Conservation (phyloP, 169 alveolate species). For the Sarcocystis neurona region DNA sequence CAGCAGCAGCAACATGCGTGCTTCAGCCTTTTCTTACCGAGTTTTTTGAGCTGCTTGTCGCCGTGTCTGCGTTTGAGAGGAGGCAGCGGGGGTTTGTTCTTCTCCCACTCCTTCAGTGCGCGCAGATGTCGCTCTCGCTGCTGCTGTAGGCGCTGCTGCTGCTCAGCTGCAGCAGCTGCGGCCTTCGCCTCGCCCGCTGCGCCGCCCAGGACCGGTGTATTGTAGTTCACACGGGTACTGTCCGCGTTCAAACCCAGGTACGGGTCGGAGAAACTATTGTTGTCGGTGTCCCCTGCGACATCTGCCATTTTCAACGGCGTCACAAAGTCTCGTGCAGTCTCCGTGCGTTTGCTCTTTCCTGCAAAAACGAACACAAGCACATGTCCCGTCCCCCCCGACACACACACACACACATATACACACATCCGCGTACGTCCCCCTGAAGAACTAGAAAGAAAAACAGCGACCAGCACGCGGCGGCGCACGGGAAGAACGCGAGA, state of each 20-base stretch:
- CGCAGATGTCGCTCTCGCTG: slow-evolving; percentile 77
- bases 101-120: slow-evolving; percentile 81
- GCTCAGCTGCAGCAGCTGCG: slow-evolving; percentile 59
- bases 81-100: slow-evolving; percentile 81
- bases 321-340: slow-evolving; percentile 5
- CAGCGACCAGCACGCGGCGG: too few species aligned
- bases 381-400: not conserved
- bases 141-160: slow-evolving; percentile 64
- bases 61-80: slow-evolving; percentile 78
- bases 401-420: not conserved
- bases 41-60: slow-evolving; percentile 68
- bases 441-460: not conserved
- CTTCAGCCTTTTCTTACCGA: slow-evolving; percentile 42
- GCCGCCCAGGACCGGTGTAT: slow-evolving; percentile 58
- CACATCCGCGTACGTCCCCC: not conserved
- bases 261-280: slow-evolving; percentile 48
- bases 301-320: slow-evolving; percentile 5
- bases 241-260: slow-evolving; percentile 42
- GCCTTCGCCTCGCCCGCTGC: slow-evolving; percentile 15
- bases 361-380: not conserved
- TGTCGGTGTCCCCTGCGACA: not conserved
- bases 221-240: slow-evolving; percentile 43
- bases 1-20: too few species aligned
- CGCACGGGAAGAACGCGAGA: too few species aligned
- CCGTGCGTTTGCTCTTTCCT: not conserved